Evolutionary conservation across 768 basidiomycete genomes (phyloP).

Genomic region (Naematelia aurantialba): DNA sequence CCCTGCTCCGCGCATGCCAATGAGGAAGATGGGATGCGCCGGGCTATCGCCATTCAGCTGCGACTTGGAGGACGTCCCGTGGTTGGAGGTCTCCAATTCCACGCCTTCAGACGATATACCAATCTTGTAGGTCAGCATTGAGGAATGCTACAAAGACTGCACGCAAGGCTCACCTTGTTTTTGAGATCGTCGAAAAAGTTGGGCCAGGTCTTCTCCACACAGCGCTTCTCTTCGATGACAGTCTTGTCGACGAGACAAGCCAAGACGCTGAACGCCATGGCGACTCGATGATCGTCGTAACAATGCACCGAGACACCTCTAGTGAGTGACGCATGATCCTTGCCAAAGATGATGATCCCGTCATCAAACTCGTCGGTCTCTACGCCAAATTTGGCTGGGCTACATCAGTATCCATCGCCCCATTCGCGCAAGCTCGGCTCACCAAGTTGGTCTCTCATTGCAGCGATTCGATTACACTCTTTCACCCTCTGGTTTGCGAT

Average conservation of each 20-base stretch:
- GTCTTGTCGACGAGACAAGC: conserved; percentile 69
- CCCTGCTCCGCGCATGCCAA: conserved; percentile 96
- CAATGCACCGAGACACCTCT: conserved; percentile 81
- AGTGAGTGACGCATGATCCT: conserved; percentile 61
- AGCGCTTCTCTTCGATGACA: conserved; percentile 88
- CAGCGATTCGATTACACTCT: conserved; percentile 93
- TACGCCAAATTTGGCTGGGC: conserved; percentile 87
- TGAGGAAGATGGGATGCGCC: conserved; percentile 60
- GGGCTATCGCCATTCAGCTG: conserved; percentile 14
- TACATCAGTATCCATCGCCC: no score
- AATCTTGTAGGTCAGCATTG: conserved; percentile 58
- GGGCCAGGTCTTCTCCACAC: conserved; percentile 99
- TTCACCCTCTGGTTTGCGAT: conserved; percentile 98
- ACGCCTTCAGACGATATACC: conserved; percentile 83
- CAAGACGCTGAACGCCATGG: conserved; percentile 95
- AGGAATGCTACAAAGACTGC: not conserved
- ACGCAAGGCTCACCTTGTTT: conserved; percentile 65
- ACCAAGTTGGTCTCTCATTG: conserved; percentile 96
- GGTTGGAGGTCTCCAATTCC: conserved; percentile 61
- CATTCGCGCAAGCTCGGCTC: conserved; percentile 17
- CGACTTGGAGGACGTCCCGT: conserved; percentile 55
- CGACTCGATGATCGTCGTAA: conserved; percentile 97
- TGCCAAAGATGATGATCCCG: conserved; percentile 84
- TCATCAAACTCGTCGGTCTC: conserved; percentile 87
- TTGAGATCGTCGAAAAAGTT: conserved; percentile 99